These are phyloP conservation scores for Podaxis sp. DNA, from an alignment of 768 basidiomycete species.

Conservation along the genomic window DNA sequence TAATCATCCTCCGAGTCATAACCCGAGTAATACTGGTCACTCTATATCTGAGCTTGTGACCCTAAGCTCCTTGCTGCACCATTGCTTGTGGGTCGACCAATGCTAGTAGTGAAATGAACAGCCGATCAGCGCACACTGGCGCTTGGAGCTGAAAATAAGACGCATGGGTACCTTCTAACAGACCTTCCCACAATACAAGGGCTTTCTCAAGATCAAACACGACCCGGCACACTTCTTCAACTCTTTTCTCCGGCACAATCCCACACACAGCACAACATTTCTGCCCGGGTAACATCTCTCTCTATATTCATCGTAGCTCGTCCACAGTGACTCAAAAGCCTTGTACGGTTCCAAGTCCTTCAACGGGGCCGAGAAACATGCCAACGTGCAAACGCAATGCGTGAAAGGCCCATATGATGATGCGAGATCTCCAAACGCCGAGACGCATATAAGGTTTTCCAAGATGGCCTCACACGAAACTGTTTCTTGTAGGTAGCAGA, in stretches of 20 bases:
- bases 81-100: no score
- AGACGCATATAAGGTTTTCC: not conserved
- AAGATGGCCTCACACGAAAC: not conserved
- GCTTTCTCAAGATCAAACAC: not conserved
- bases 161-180: not conserved
- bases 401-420: not conserved
- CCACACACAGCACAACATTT: not conserved
- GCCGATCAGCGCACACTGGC: not conserved
- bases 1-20: no score
- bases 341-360: not conserved
- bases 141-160: not conserved
- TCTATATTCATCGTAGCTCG: not conserved
- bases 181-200: constrained; percentile 1
- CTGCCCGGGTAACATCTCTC: not conserved
- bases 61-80: no score
- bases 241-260: not conserved
- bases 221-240: not conserved
- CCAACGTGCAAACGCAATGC: not conserved
- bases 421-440: not conserved
- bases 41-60: no score
- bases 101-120: not conserved
- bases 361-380: not conserved
- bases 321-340: not conserved
- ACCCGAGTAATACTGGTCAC: no score
- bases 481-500: not conserved